phyloP scores from a whole-genome alignment of 1,139 yeast species.

The Geotrichum siamense region DNA sequence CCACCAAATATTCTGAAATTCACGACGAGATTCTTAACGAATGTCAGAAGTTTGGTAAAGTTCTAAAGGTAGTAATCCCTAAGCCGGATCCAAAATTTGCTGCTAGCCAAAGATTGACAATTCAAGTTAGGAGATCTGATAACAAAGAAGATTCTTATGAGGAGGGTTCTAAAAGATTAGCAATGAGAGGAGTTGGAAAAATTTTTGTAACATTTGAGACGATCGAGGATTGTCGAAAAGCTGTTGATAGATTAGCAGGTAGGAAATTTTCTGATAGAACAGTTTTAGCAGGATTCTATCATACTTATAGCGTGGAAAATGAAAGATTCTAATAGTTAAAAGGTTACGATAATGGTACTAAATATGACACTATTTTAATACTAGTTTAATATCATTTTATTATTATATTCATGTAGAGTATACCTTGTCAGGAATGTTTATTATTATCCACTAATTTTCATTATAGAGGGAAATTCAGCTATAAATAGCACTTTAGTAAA shows the following conservation, averaged over 20 bases:
- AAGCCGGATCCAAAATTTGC: constrained; percentile 50
- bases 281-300: constrained; percentile 52
- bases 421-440: too few species aligned
- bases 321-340: neutral
- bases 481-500: too few species aligned
- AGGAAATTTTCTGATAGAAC: constrained; percentile 62
- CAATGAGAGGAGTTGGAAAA: constrained; percentile 61
- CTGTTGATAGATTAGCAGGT: constrained; percentile 61
- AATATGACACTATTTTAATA: too few species aligned
- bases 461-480: too few species aligned
- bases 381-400: too few species aligned
- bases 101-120: constrained; percentile 19
- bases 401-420: too few species aligned
- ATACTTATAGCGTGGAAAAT: neutral
- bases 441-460: too few species aligned
- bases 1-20: constrained; percentile 44
- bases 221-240: constrained; percentile 47
- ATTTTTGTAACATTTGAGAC: constrained; percentile 59
- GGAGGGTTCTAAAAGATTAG: constrained; percentile 23
- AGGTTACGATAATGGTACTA: too few species aligned
- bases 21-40: constrained; percentile 48
- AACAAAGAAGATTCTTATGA: constrained; percentile 1
- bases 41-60: constrained; percentile 47
- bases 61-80: constrained; percentile 56
- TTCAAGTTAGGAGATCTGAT: constrained; percentile 28